Evolutionary conservation across 768 basidiomycete genomes (phyloP), one percentile per base, ranked within the genome.

Genomic region (Boletus huronensis): DNA sequence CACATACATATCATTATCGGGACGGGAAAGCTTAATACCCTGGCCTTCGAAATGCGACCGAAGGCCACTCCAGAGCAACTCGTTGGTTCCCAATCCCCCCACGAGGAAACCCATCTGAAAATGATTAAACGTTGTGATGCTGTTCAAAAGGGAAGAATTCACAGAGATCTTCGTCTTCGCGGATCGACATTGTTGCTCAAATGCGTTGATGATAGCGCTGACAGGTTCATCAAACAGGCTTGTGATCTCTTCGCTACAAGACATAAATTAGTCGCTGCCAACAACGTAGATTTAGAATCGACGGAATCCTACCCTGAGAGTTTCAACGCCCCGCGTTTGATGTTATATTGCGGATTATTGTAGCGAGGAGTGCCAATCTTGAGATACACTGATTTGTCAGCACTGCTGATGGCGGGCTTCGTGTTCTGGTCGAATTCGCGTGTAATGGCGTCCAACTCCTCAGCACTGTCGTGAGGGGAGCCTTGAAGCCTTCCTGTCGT

Each of bases 201-300:
- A 60, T 3, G 58, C 58, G 6, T 44, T 32, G 5, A 53, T 57
- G 16, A 60, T 60, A 19, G 60, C 60, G 3, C 45, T 21, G 17
- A 60, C 46, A 4, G 60, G 38, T 4, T 50, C 48, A 8, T 53
- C 9, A 4, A 61, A 60, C 36, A 61, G 31, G 0, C n/a, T 16
- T 0, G 60, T 47, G 14, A 35, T 43, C 21, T 61, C 60, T 32
- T 34, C 5, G 1, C 60, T 61, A 14, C 28, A 41, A 14, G 1
- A 17, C 6, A 10, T 11, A 5, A 16, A 28, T 52, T 26, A 45
- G 31, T 31, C 11, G 14, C 19, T 6, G 25, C 9, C 3, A 14
- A 36, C 4, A 13, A n/a, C 31, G 3, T 17, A 0, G 0, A 35
- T 4, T 21, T 6, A 14, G 3, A 52, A n/a, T 11, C 9, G 21